phyloP scores from a whole-genome alignment of 208 protist species.

The Leishmania aethiopica region DNA sequence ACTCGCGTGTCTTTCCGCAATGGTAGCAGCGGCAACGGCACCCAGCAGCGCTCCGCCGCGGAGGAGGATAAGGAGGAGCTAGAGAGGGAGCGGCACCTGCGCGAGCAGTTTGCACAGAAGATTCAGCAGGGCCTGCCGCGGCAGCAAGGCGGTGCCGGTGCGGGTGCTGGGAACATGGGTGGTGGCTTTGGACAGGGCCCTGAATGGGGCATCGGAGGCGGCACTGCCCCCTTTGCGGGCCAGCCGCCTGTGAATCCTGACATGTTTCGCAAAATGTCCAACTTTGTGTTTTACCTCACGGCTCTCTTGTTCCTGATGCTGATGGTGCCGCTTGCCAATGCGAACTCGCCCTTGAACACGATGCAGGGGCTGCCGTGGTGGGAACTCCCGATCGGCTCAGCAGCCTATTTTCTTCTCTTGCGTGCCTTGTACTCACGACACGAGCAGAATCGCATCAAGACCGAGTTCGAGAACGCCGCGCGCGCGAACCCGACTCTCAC shows the following conservation, averaged over 20 bases:
- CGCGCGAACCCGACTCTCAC: slow-evolving; percentile 61
- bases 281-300: slow-evolving; percentile 66
- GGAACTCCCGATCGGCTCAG: slow-evolving; percentile 66
- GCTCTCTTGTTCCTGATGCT: slow-evolving; percentile 55
- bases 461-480: slow-evolving; percentile 63
- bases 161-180: slow-evolving; percentile 4
- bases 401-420: slow-evolving; percentile 71
- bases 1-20: slow-evolving; percentile 7
- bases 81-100: slow-evolving; percentile 74
- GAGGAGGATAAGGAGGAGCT: slow-evolving; percentile 85
- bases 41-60: slow-evolving; percentile 35
- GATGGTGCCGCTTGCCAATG: slow-evolving; percentile 50
- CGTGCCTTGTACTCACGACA: slow-evolving; percentile 56
- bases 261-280: slow-evolving; percentile 37
- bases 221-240: slow-evolving; percentile 11
- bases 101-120: slow-evolving; percentile 80
- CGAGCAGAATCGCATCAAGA: slow-evolving; percentile 74
- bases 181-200: slow-evolving; percentile 15
- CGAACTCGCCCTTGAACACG: slow-evolving; percentile 59
- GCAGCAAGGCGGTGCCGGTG: slow-evolving; percentile 13
- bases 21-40: slow-evolving; percentile 5
- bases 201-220: slow-evolving; percentile 16
- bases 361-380: slow-evolving; percentile 81
- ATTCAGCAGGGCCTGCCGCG: slow-evolving; percentile 60
- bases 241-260: slow-evolving; percentile 17